Conservation (phyloP, 306 rosid genomes). For the Dryas drummondii region DNA sequence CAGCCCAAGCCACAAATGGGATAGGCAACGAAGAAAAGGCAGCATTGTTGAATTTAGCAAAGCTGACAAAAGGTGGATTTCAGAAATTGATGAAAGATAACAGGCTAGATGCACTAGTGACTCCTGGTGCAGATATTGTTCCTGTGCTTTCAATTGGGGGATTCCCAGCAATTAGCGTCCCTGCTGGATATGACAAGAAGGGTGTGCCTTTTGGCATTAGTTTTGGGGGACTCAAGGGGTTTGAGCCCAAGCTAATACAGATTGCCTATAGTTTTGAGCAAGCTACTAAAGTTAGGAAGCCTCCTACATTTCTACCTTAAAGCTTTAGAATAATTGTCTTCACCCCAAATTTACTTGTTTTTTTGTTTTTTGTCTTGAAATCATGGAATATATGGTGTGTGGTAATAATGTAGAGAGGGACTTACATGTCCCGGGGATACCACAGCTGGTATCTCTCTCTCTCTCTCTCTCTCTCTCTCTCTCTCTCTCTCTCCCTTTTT, state of each 20-base stretch:
- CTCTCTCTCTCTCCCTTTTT: too few relatives aligned
- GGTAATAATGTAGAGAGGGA: too few relatives aligned
- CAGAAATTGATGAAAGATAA: conserved; percentile 41
- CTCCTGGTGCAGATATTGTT: conserved; percentile 21
- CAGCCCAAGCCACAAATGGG: conserved; percentile 9
- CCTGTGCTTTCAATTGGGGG: conserved; percentile 47
- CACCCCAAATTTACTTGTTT: neutral
- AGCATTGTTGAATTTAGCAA: conserved; percentile 15
- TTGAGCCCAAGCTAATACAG: conserved; percentile 45
- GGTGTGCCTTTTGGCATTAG: conserved; percentile 46
- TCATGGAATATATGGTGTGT: neutral
- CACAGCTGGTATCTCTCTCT: too few relatives aligned
- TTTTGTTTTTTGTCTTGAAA: conserved; percentile 11
- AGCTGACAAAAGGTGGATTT: conserved; percentile 36
- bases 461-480: too few relatives aligned
- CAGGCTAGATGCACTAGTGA: conserved; percentile 50
- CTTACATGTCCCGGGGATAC: too few relatives aligned
- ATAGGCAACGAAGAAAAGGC: conserved; percentile 2
- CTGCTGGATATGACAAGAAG: conserved; percentile 39
- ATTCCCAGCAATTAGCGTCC: conserved; percentile 50
- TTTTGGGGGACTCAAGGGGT: conserved; percentile 51
- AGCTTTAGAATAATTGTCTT: neutral
- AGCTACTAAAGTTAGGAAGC: conserved; percentile 42
- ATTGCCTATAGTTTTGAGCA: conserved; percentile 63
- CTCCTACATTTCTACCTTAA: conserved; percentile 24